Percentiles rank a stretch among this genome's conserved stretches.
These are phyloP conservation scores for Nemania diffusa DNA, from an alignment of 2,329 filamentous ascomycete genomes.

Conservation along the genomic window DNA sequence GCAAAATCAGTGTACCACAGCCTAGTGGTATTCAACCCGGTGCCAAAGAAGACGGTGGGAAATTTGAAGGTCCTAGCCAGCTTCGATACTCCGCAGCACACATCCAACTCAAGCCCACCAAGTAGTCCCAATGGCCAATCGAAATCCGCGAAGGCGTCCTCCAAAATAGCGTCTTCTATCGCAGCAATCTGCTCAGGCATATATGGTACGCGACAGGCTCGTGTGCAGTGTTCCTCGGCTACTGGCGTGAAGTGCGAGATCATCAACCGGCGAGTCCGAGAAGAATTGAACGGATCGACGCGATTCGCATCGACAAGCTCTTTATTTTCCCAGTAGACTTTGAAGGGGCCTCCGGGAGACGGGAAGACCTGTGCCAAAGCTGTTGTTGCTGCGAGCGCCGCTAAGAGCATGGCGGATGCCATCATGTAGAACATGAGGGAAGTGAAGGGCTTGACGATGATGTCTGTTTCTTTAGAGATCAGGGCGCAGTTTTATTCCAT, in stretches of 20 bases:
- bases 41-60: conserved; percentile 28
- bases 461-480: not conserved
- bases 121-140: conserved; percentile 29
- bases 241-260: conserved; percentile 32
- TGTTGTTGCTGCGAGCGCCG: conserved; percentile 19
- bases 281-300: conserved; percentile 33
- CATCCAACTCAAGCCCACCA: conserved; percentile 25
- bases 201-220: conserved; percentile 27
- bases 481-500: conserved; percentile 6
- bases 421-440: conserved; percentile 9
- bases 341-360: conserved; percentile 24
- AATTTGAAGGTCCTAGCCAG: conserved; percentile 9
- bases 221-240: conserved; percentile 20
- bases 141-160: conserved; percentile 21
- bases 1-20: conserved; percentile 32
- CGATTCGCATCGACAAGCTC: conserved; percentile 28
- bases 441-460: not conserved
- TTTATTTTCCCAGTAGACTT: conserved; percentile 31
- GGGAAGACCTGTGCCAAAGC: conserved; percentile 31
- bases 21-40: conserved; percentile 31
- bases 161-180: conserved; percentile 31
- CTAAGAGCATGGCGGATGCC: conserved; percentile 21
- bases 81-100: conserved; percentile 30
- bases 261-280: conserved; percentile 27
- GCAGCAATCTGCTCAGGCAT: conserved; percentile 23